These are phyloP conservation scores for Endocalyx cinctus DNA, from an alignment of 2,329 filamentous ascomycete genomes.

Conservation along the genomic window DNA sequence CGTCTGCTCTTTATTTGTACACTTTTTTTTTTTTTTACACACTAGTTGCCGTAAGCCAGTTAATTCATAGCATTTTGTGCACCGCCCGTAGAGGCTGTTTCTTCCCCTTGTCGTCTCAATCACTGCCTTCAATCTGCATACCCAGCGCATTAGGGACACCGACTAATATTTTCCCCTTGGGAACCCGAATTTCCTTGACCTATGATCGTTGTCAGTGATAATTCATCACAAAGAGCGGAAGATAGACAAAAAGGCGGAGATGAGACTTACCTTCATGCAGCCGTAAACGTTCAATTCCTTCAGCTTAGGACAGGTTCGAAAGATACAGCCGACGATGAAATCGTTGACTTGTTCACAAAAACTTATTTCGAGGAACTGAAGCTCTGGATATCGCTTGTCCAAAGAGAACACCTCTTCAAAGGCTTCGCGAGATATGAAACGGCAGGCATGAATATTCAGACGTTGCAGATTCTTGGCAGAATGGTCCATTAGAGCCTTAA, in stretches of 20 bases:
- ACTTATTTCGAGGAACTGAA: conserved; percentile 70
- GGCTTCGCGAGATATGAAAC: conserved; percentile 68
- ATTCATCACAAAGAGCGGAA: not conserved
- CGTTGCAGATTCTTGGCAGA: conserved; percentile 62
- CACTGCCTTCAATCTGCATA: conserved; percentile 38
- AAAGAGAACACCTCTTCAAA: conserved; percentile 70
- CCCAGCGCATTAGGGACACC: conserved; percentile 38
- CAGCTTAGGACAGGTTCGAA: conserved; percentile 58
- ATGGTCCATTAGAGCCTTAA: conserved; percentile 78
- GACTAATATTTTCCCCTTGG: conserved; percentile 36
- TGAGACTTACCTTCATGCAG: conserved; percentile 53
- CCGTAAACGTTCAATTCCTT: conserved; percentile 59
- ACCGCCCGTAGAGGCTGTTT: too few species aligned
- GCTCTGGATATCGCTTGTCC: conserved; percentile 57
- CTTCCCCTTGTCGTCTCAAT: too few species aligned
- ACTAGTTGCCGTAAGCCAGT: too few species aligned
- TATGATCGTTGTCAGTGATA: conserved; percentile 11
- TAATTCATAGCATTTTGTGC: too few species aligned
- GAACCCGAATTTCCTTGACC: conserved; percentile 35
- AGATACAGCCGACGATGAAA: conserved; percentile 58
- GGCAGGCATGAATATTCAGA: conserved; percentile 78
- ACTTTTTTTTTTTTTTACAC: too few species aligned
- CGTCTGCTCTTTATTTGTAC: too few species aligned
- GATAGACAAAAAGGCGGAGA: not conserved
- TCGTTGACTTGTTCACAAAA: conserved; percentile 69